Percentiles rank a stretch among this genome's conserved stretches.
Conservation (phyloP, 2,329 filamentous ascomycete species). For the Stromatinia cepivora region DNA sequence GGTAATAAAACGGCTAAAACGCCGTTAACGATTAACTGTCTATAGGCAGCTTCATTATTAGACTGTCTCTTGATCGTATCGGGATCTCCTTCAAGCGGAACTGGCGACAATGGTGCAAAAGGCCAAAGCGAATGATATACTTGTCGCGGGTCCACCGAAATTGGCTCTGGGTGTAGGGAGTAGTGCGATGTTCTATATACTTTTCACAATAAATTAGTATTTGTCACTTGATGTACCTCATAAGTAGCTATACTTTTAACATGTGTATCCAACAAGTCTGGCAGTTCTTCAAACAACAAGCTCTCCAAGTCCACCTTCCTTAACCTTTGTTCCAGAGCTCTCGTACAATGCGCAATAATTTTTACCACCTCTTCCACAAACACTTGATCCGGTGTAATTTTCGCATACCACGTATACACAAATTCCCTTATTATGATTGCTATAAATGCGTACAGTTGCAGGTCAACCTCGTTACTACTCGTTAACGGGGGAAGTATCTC, state of each 20-base stretch:
- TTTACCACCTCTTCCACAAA: constrained; percentile 88
- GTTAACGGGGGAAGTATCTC: constrained; percentile 87
- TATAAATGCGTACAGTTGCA: constrained; percentile 89
- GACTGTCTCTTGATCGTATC: constrained; percentile 60
- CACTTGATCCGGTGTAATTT: constrained; percentile 84
- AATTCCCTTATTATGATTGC: constrained; percentile 88
- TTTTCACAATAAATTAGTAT: constrained; percentile 42
- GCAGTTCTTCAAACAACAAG: constrained; percentile 83
- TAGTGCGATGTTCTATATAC: constrained; percentile 71
- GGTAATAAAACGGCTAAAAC: constrained; percentile 82
- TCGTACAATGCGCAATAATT: constrained; percentile 88
- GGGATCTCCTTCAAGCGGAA: constrained; percentile 55
- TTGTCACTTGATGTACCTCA: constrained; percentile 2
- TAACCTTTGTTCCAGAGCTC: constrained; percentile 81
- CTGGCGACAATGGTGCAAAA: constrained; percentile 75
- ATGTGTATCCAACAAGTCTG: constrained; percentile 77
- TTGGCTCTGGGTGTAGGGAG: constrained; percentile 56
- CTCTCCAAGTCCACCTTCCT: constrained; percentile 80
- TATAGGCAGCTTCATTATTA: constrained; percentile 79
- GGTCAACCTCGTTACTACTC: constrained; percentile 89
- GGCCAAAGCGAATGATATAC: constrained; percentile 85
- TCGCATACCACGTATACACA: constrained; percentile 89
- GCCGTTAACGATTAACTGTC: constrained; percentile 82
- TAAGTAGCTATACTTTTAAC: constrained; percentile 60
- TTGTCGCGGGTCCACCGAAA: constrained; percentile 62